These are phyloP conservation scores for Tranzscheliella williamsii DNA, from an alignment of 1,284 basidiomycete genomes.

Conservation along the genomic window DNA sequence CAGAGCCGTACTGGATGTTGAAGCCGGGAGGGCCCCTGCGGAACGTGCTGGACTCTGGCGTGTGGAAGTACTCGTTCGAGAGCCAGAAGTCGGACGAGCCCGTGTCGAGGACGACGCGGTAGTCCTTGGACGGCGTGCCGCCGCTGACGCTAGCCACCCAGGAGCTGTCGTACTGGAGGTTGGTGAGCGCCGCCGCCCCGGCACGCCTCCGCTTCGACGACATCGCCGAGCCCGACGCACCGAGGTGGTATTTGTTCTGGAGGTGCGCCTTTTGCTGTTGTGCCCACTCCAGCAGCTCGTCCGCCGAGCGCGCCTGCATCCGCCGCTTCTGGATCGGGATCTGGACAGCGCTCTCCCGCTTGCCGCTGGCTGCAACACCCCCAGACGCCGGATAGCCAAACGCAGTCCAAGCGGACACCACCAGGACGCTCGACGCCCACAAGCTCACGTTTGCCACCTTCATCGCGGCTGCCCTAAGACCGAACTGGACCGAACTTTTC, in stretches of 20 bases:
- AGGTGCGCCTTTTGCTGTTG: constrained; percentile 36
- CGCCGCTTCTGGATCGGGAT: constrained; percentile 26
- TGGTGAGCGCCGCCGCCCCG: constrained; percentile 18
- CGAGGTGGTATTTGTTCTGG: constrained; percentile 39
- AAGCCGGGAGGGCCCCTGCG: constrained; percentile 24
- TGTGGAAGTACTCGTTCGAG: constrained; percentile 10
- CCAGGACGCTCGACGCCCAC: background rate
- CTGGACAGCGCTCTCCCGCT: constrained; percentile 4
- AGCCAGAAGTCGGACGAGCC: constrained; percentile 47
- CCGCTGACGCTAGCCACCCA: constrained; percentile 37
- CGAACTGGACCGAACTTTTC: background rate
- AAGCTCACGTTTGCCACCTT: background rate
- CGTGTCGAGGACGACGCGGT: constrained; percentile 46
- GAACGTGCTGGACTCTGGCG: constrained; percentile 22
- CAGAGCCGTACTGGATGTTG: constrained; percentile 36
- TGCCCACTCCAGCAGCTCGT: constrained; percentile 42
- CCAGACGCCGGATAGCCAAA: background rate
- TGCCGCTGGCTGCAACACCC: background rate
- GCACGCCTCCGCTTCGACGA: constrained; percentile 3
- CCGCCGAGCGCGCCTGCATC: constrained; percentile 11
- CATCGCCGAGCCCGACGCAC: background rate
- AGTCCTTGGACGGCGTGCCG: constrained; percentile 26
- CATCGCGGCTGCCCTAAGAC: background rate
- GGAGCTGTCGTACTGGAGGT: constrained; percentile 42
- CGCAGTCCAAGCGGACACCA: background rate